Conservation (phyloP, 176 grass and related monocot species). For the Carex kokanica region DNA sequence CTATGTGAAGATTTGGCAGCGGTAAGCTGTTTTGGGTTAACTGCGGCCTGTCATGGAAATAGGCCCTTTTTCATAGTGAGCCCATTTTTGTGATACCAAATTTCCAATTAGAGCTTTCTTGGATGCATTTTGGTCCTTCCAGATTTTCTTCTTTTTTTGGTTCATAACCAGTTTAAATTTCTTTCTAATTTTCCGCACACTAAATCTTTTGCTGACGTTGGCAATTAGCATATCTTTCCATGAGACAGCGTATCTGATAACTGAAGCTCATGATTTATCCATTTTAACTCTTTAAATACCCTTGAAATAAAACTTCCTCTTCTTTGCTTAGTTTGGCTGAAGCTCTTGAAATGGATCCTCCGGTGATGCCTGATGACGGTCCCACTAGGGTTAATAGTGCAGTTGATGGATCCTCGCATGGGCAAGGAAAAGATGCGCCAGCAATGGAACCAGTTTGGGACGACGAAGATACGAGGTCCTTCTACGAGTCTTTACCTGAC, state of each 20-base stretch:
- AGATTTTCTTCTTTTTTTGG: background rate
- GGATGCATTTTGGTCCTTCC: background rate
- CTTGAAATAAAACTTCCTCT: background rate
- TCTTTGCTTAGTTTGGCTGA: conserved; percentile 66
- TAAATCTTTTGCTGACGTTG: background rate
- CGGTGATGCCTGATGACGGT: conserved; percentile 94
- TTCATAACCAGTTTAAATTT: background rate
- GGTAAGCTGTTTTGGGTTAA: background rate
- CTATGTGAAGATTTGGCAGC: background rate
- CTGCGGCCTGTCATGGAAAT: background rate
- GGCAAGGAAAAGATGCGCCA: conserved; percentile 64
- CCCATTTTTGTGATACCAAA: background rate
- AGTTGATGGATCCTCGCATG: conserved; percentile 49
- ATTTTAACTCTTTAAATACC: background rate
- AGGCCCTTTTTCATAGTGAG: background rate
- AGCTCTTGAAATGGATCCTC: conserved; percentile 93
- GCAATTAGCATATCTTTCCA: conserved; percentile 14
- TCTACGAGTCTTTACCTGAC: conserved; percentile 97
- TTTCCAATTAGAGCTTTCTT: background rate
- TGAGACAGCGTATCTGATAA: background rate
- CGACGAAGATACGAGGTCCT: conserved; percentile 94
- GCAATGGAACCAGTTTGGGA: conserved; percentile 92
- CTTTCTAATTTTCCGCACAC: background rate
- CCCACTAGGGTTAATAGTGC: conserved; percentile 90
- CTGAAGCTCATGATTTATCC: background rate